Conservation (phyloP, 768 basidiomycete genomes). For the Strobilomyces confusus region DNA sequence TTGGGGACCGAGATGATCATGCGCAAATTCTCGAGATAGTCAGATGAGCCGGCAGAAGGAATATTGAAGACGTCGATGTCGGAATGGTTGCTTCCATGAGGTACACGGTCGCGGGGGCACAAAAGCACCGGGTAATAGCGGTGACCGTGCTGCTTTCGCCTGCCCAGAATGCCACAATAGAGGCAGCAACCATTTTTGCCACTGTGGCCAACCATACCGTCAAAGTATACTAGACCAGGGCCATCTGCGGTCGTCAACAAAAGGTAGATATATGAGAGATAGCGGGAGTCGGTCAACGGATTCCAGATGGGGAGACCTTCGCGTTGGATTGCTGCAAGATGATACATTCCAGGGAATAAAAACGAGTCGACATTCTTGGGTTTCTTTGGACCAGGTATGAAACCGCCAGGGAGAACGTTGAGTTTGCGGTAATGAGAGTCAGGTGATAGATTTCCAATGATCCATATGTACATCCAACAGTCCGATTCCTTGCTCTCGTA, state of each 20-base stretch:
- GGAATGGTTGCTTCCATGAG: background rate
- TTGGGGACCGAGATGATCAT: no score
- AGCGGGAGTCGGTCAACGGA: background rate
- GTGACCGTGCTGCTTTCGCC: background rate
- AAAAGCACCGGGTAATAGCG: background rate
- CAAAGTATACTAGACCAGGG: background rate
- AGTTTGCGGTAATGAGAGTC: background rate
- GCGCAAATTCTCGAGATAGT: no score
- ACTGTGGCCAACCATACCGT: background rate
- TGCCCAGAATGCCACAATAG: background rate
- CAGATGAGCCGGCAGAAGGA: background rate
- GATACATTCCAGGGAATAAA: background rate
- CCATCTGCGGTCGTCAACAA: background rate
- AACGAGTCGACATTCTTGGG: background rate
- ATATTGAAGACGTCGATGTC: background rate
- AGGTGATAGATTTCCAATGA: background rate
- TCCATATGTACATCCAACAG: background rate
- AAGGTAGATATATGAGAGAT: background rate
- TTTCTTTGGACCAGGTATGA: background rate
- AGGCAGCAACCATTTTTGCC: background rate
- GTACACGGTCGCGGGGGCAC: background rate
- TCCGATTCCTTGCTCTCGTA: background rate
- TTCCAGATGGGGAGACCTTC: background rate
- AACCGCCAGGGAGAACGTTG: background rate
- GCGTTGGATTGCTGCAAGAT: background rate